A percentile compares a stretch with the other conserved stretches of the same genome.
Evolutionary conservation across 345 rosid genomes (phyloP).

Genomic region (Acer yangbiense): DNA sequence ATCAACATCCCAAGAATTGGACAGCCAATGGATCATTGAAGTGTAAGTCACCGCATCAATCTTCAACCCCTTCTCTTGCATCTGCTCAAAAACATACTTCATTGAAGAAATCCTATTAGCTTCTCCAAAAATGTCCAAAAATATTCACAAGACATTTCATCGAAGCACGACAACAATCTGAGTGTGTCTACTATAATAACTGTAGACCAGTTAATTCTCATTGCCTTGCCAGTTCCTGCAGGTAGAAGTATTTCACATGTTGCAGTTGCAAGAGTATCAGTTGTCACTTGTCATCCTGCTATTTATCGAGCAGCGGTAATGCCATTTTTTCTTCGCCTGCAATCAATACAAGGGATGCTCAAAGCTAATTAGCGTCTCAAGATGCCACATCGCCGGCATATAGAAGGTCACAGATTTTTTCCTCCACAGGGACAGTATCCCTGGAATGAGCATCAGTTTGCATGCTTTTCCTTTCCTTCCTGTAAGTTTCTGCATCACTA

Average conservation of each 20-base stretch:
- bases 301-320: neutral
- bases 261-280: neutral
- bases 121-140: conserved; percentile 79
- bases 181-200: neutral
- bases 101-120: conserved; percentile 74
- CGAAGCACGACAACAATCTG: neutral
- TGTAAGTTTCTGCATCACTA: conserved; percentile 43
- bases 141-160: no score
- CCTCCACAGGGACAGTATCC: conserved; percentile 38
- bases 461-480: conserved; percentile 65
- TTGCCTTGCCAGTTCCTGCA: neutral
- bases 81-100: conserved; percentile 56
- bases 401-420: conserved; percentile 74
- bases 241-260: neutral
- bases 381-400: conserved; percentile 41
- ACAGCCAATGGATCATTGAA: conserved; percentile 80
- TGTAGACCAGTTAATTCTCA: neutral
- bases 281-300: neutral
- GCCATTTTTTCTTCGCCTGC: neutral
- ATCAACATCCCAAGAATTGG: conserved; percentile 61
- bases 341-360: neutral
- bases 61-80: conserved; percentile 61
- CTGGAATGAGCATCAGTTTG: conserved; percentile 28
- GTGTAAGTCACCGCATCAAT: conserved; percentile 80
- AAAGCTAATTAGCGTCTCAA: conserved; percentile 13